These are phyloP conservation scores for Blechomonas ayalai DNA, from an alignment of 208 protist genomes.

Conservation along the genomic window DNA sequence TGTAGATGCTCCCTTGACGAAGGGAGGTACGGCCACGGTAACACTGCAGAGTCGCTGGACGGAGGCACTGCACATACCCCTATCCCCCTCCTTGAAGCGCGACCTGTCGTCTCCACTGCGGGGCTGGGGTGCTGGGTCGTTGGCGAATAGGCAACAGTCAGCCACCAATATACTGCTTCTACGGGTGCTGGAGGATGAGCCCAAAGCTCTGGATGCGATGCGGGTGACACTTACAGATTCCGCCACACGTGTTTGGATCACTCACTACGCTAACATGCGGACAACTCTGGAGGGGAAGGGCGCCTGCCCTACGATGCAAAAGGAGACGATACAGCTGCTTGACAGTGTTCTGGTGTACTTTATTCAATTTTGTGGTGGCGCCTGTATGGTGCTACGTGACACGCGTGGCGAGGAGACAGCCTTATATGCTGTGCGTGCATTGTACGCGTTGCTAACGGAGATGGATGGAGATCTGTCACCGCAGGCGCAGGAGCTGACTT, in stretches of 20 bases:
- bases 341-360: constrained; percentile 21
- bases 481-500: constrained; percentile 20
- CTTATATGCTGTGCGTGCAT: constrained; percentile 40
- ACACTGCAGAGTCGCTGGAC: too few relatives aligned
- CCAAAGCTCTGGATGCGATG: constrained; percentile 39
- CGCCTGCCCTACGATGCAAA: neutral
- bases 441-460: constrained; percentile 51
- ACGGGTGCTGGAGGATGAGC: constrained; percentile 12
- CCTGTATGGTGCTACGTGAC: constrained; percentile 26
- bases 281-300: too few relatives aligned
- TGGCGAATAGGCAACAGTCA: too few relatives aligned
- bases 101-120: too few relatives aligned
- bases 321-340: constrained; percentile 2
- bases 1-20: too few relatives aligned
- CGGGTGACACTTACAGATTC: constrained; percentile 50
- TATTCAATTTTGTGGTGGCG: constrained; percentile 34
- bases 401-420: constrained; percentile 40
- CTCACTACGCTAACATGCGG: constrained; percentile 41
- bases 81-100: too few relatives aligned
- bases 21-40: too few relatives aligned
- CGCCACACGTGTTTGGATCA: constrained; percentile 38
- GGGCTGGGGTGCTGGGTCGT: neutral
- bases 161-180: too few relatives aligned
- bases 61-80: too few relatives aligned
- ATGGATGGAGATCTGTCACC: constrained; percentile 1